A percentile compares a stretch with the other conserved stretches of the same genome.
Conservation (phyloP, 495 filamentous ascomycete species). For the Xylaria longipes region DNA sequence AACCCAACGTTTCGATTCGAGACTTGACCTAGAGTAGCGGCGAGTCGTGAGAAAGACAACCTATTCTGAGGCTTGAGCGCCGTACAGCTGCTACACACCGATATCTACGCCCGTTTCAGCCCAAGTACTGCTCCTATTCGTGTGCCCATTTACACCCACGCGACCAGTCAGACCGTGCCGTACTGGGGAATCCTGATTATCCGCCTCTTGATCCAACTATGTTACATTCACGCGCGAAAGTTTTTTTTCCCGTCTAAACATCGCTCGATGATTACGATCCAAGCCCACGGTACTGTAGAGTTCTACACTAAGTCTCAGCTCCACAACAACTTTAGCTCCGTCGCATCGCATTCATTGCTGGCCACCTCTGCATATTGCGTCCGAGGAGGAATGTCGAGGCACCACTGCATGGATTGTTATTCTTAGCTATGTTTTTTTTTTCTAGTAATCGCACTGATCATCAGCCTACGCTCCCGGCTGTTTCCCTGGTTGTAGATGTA, state of each 20-base stretch:
- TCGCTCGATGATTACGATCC: neutral
- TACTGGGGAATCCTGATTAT: constrained; percentile 11
- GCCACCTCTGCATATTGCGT: constrained; percentile 5
- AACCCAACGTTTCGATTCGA: constrained; percentile 1
- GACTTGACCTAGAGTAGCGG: neutral
- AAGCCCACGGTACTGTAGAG: neutral
- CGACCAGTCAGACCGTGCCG: constrained; percentile 23
- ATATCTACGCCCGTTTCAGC: constrained; percentile 21
- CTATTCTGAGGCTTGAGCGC: constrained; percentile 10
- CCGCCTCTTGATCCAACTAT: constrained; percentile 16
- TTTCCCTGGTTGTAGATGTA: neutral
- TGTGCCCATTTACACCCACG: constrained; percentile 4
- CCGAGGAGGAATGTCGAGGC: constrained; percentile 5
- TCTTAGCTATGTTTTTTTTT: constrained; percentile 10
- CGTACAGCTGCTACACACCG: constrained; percentile 3
- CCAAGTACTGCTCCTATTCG: constrained; percentile 17
- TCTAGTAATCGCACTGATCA: neutral
- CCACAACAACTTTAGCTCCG: neutral
- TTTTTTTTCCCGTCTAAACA: neutral
- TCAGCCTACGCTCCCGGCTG: neutral
- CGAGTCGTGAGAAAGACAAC: neutral
- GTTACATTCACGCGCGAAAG: constrained; percentile 18
- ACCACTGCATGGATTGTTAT: constrained; percentile 12
- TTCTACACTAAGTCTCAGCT: neutral
- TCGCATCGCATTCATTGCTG: constrained; percentile 11